These are phyloP conservation scores for Malassezia equina DNA, from an alignment of 1,284 basidiomycete genomes.

Conservation along the genomic window DNA sequence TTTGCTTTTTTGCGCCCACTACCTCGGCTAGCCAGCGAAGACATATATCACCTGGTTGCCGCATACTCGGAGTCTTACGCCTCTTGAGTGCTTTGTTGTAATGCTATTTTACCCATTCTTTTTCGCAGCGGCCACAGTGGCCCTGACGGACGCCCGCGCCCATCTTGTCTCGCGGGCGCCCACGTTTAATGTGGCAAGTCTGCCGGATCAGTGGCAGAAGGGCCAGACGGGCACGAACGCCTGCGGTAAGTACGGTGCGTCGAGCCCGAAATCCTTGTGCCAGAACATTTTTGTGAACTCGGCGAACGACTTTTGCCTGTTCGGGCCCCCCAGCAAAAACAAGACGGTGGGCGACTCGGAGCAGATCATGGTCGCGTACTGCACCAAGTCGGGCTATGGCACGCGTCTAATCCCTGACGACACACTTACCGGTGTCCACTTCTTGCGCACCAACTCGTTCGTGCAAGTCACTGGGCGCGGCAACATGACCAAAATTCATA, in stretches of 20 bases:
- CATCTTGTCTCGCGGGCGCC: constrained; percentile 16
- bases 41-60: not conserved
- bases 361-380: constrained; percentile 62
- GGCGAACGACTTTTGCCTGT: constrained; percentile 39
- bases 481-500: constrained; percentile 48
- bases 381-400: constrained; percentile 52
- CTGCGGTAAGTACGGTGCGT: constrained; percentile 32
- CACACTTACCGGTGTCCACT: constrained; percentile 63
- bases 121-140: not conserved
- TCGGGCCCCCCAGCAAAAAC: constrained; percentile 24
- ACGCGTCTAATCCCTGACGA: constrained; percentile 67
- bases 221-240: constrained; percentile 37
- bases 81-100: not conserved
- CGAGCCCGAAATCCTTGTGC: constrained; percentile 24
- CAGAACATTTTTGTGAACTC: constrained; percentile 44
- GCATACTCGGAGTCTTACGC: too few relatives aligned
- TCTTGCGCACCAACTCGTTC: constrained; percentile 59
- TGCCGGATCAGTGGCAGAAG: constrained; percentile 39
- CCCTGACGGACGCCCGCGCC: not conserved
- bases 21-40: not conserved
- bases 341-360: constrained; percentile 43
- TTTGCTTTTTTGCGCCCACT: not conserved
- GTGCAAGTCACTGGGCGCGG: constrained; percentile 58
- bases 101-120: not conserved
- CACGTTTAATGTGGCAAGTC: constrained; percentile 23